A percentile compares a stretch with the other conserved stretches of the same genome.
These are phyloP conservation scores for Leccinellum albellum DNA, from an alignment of 768 basidiomycete genomes.

Conservation along the genomic window DNA sequence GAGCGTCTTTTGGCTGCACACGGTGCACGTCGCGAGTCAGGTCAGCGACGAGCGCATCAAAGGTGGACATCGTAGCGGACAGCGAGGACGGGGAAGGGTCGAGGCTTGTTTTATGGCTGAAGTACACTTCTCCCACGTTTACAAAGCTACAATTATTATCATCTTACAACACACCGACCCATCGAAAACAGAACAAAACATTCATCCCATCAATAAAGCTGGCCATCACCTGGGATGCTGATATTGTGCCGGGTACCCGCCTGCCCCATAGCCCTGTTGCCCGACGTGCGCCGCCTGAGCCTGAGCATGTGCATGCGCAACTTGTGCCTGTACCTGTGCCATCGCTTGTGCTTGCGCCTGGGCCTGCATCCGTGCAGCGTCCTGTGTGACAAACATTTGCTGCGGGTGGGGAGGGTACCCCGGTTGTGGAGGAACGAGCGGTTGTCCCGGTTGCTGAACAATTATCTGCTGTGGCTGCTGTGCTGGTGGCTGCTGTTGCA, in stretches of 20 bases:
- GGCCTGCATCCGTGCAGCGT: conserved; percentile 37
- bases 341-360: conserved; percentile 40
- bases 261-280: conserved; percentile 27
- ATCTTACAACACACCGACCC: background rate
- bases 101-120: conserved; percentile 8
- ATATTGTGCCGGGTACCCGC: conserved; percentile 31
- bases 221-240: conserved; percentile 29
- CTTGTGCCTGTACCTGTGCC: conserved; percentile 40
- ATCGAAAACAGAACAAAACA: conserved; percentile 14
- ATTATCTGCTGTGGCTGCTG: conserved; percentile 40
- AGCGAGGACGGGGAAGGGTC: conserved; percentile 1
- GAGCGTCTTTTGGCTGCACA: conserved; percentile 83
- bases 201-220: background rate
- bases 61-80: conserved; percentile 53
- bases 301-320: conserved; percentile 40
- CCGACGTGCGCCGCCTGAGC: conserved; percentile 30
- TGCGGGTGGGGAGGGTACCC: conserved; percentile 33
- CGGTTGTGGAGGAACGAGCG: conserved; percentile 34
- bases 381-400: conserved; percentile 31
- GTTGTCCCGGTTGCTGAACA: conserved; percentile 37
- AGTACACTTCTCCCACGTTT: conserved; percentile 26
- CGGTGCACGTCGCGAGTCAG: conserved; percentile 82
- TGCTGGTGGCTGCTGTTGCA: conserved; percentile 44
- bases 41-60: conserved; percentile 78
- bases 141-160: conserved; percentile 2